Percentiles rank a stretch among this genome's conserved stretches.
phyloP scores from a whole-genome alignment of 108 stramenopile species.

The Nitzschia sp. region DNA sequence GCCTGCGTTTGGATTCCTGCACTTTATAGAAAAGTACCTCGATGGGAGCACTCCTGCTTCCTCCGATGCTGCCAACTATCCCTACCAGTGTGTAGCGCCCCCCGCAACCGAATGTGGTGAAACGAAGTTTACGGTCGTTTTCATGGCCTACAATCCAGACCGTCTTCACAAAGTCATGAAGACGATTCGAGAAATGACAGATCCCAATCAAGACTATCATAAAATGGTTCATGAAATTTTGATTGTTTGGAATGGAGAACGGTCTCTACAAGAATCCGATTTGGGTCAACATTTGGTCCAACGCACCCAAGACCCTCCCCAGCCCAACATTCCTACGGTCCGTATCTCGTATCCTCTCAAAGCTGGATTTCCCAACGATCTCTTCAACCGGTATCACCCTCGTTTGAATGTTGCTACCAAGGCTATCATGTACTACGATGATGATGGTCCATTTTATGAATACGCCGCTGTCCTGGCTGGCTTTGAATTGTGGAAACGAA shows the following conservation, averaged over 20 bases:
- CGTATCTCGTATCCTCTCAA: constrained; percentile 82
- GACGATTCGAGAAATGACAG: constrained; percentile 38
- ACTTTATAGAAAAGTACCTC: constrained; percentile 22
- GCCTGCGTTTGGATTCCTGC: constrained; percentile 45
- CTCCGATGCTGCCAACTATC: not conserved
- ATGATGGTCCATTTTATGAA: constrained; percentile 86
- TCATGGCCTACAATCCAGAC: constrained; percentile 65
- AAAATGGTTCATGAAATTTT: constrained; percentile 59
- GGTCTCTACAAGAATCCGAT: constrained; percentile 44
- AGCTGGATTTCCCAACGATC: constrained; percentile 70
- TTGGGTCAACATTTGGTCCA: constrained; percentile 48
- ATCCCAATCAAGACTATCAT: constrained; percentile 10
- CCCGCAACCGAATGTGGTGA: constrained; percentile 55
- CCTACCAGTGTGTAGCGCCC: constrained; percentile 49
- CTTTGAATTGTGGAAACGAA: constrained; percentile 87
- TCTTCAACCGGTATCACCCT: constrained; percentile 89
- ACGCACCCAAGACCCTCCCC: constrained; percentile 25
- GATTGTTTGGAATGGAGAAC: constrained; percentile 83
- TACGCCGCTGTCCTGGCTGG: constrained; percentile 63
- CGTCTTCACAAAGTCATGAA: constrained; percentile 38
- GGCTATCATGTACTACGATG: constrained; percentile 86
- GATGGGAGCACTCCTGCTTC: not conserved
- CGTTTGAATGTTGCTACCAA: constrained; percentile 66
- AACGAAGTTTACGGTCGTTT: constrained; percentile 52
- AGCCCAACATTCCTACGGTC: constrained; percentile 8